Conservation (phyloP, 768 basidiomycete genomes). For the Phaeotremella skinneri region DNA sequence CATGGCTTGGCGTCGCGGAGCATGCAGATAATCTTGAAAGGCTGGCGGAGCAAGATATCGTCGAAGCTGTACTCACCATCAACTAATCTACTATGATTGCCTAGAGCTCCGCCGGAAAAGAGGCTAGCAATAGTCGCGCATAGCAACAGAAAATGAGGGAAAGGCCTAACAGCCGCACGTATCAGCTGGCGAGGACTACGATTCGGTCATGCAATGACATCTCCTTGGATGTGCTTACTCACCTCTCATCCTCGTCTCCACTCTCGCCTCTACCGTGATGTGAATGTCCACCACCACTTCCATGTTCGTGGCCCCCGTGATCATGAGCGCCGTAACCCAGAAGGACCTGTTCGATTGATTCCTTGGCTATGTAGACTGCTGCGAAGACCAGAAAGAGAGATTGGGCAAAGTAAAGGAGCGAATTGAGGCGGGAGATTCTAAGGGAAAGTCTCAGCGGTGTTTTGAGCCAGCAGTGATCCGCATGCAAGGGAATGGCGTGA, state of each 20-base stretch:
- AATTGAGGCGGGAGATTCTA: constrained; percentile 40
- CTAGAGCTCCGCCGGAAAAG: constrained; percentile 45
- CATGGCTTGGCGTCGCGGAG: no score
- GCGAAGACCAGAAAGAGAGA: constrained; percentile 91
- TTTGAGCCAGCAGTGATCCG: constrained; percentile 5
- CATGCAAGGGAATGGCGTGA: neutral
- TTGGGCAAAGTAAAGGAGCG: constrained; percentile 72
- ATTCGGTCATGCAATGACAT: constrained; percentile 1
- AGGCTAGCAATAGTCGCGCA: constrained; percentile 33
- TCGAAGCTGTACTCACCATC: constrained; percentile 53
- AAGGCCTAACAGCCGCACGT: constrained; percentile 25
- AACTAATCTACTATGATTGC: constrained; percentile 53
- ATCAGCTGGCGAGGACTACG: constrained; percentile 19
- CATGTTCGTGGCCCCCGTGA: constrained; percentile 27
- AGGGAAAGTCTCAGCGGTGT: constrained; percentile 13
- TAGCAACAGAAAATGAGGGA: constrained; percentile 34
- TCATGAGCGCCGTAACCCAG: constrained; percentile 54
- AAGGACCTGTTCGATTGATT: constrained; percentile 88
- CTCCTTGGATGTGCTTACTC: constrained; percentile 9
- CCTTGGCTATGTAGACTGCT: constrained; percentile 93
- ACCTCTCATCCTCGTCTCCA: constrained; percentile 40
- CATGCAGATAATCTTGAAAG: no score
- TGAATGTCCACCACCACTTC: constrained; percentile 59
- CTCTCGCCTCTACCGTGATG: constrained; percentile 48
- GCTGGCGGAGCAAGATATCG: neutral